Evolutionary conservation across 2,329 filamentous ascomycete species (phyloP), one percentile per base, ranked within the genome.

Genomic region (Botrytis porri): DNA sequence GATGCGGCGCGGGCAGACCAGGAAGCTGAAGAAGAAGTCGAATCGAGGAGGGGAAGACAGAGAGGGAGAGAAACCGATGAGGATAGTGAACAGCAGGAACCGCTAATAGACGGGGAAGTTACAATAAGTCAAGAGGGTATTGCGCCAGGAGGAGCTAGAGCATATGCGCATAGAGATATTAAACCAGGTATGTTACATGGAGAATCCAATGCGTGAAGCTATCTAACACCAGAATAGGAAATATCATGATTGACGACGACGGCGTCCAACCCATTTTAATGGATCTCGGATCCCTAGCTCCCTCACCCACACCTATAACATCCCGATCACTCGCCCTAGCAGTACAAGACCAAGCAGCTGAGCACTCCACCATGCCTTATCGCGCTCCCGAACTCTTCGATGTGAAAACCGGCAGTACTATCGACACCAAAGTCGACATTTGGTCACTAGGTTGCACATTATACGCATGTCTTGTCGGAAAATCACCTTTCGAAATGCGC

Each of bases 291-390:
- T 98, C 94, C 73, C 86, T 99, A 73, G 92, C 94, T 59, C 92
- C 92, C 29, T 94, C 93, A 2, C 96, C 96, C 1, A 93, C 94
- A 73, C 89, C 93, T 39, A 95, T 98, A 77, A 97, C 95, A 7
- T 96, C 93, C 29, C 91, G 95, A 75, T 97, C 94, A 4, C 87
- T 97, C 71, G 96, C 96, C 62, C 89, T 99, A 65, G 93, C 95
- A 70, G 93, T 97, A 51, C 96, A 98, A 84, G 96, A 99, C 82
- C 93, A 90, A 59, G 96, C 96, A 35, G 96, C 95, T 71, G 96
- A 99, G 82, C 95, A 98, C 85, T 95, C 91, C 76, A 99, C 96
- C 59, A 98, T 99, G 95, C 95, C 96, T 0, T 99, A 99, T 84
- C 94, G 96, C 74, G 96, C 96, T 1, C 96, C 96, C 0, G 96